A percentile compares a stretch with the other conserved stretches of the same genome.
phyloP scores from a whole-genome alignment of 2,329 filamentous ascomycete species.

The Exophiala sideris region DNA sequence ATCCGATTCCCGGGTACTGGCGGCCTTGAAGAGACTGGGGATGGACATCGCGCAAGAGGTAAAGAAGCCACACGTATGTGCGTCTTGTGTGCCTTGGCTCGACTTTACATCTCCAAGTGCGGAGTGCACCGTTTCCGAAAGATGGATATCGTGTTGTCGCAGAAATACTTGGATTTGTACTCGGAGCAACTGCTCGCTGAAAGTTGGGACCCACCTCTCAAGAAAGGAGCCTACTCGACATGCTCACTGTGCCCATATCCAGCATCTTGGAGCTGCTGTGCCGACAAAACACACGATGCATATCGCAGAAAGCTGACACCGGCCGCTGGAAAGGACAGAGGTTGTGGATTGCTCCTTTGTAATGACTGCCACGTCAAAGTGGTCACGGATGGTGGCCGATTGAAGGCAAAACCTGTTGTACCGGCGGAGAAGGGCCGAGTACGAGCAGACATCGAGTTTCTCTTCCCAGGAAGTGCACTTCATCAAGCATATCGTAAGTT shows the following conservation, averaged over 20 bases:
- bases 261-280: conserved; percentile 23
- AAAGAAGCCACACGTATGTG: conserved; percentile 27
- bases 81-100: conserved; percentile 20
- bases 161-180: conserved; percentile 7
- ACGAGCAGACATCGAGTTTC: conserved; percentile 23
- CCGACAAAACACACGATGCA: conserved; percentile 16
- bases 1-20: conserved; percentile 5
- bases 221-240: conserved; percentile 5
- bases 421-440: not conserved
- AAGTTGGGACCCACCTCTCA: not conserved
- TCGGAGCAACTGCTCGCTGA: conserved; percentile 3
- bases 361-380: conserved; percentile 9
- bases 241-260: conserved; percentile 23
- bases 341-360: conserved; percentile 25
- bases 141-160: not conserved
- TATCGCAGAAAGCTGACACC: conserved; percentile 1
- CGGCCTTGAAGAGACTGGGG: conserved; percentile 17
- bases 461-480: conserved; percentile 20
- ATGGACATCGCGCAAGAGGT: conserved; percentile 17
- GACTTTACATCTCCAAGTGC: conserved; percentile 26
- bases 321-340: conserved; percentile 4
- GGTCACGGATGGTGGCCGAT: not conserved
- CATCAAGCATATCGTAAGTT: conserved; percentile 11
- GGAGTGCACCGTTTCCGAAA: conserved; percentile 5
- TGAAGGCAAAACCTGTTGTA: conserved; percentile 4